A percentile compares a stretch with the other conserved stretches of the same genome.
Evolutionary conservation across 1,139 yeast genomes (phyloP).

Genomic region (Yamadazyma buinensis): DNA sequence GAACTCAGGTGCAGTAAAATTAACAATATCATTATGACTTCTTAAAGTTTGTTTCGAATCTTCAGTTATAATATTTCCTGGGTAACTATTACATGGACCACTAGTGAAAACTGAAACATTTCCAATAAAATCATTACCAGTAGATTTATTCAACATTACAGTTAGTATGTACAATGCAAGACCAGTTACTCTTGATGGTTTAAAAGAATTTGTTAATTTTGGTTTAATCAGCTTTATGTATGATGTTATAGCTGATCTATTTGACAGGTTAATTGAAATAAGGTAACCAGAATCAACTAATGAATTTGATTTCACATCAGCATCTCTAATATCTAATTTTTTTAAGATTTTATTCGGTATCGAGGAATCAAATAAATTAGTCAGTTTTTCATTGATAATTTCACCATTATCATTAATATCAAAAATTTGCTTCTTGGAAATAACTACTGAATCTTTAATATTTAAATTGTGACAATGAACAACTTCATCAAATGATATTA

Average conservation of each 20-base stretch:
- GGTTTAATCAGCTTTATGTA: slow-evolving; percentile 20
- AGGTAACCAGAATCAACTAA: slow-evolving; percentile 5
- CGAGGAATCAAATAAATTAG: slow-evolving; percentile 5
- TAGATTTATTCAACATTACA: slow-evolving; percentile 16
- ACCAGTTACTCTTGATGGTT: slow-evolving; percentile 32
- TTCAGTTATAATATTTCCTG: slow-evolving; percentile 29
- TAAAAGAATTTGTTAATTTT: slow-evolving; percentile 22
- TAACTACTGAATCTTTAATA: slow-evolving; percentile 1
- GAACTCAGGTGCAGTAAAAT: slow-evolving; percentile 25
- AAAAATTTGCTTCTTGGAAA: slow-evolving; percentile 6
- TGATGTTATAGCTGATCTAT: slow-evolving; percentile 6
- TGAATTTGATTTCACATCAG: slow-evolving; percentile 12
- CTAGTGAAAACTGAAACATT: slow-evolving; percentile 26
- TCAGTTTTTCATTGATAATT: slow-evolving; percentile 1
- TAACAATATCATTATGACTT: slow-evolving; percentile 33
- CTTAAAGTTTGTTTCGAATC: slow-evolving; percentile 18
- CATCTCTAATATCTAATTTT: slow-evolving; percentile 6
- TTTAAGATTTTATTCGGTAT: slow-evolving; percentile 6
- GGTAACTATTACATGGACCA: slow-evolving; percentile 35
- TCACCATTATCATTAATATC: slow-evolving; percentile 3
- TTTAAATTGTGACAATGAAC: slow-evolving; percentile 23
- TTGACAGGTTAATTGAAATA: slow-evolving; percentile 1
- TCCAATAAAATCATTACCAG: slow-evolving; percentile 21
- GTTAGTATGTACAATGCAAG: slow-evolving; percentile 26
- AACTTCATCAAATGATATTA: slow-evolving; percentile 27